Percentiles rank a stretch among this genome's conserved stretches.
phyloP scores from a whole-genome alignment of 306 rosid species.

The Dalbergia oliveri region DNA sequence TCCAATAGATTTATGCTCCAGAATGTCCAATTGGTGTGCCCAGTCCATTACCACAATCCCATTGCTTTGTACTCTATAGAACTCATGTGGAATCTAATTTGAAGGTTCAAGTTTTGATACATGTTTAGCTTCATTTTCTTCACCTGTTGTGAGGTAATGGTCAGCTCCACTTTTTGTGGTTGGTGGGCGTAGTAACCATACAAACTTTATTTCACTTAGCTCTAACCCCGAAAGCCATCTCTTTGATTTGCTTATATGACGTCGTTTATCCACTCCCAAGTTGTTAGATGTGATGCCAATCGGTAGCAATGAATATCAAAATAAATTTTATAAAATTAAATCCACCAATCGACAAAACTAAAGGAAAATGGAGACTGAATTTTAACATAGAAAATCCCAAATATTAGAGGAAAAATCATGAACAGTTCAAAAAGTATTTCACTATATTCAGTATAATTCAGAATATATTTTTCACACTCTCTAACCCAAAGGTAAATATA shows the following conservation, averaged over 20 bases:
- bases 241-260: constrained; percentile 18
- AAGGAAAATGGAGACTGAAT: too few relatives aligned
- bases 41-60: constrained; percentile 23
- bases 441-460: too few relatives aligned
- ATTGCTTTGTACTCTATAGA: not conserved
- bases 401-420: too few relatives aligned
- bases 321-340: too few relatives aligned
- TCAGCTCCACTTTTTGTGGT: not conserved
- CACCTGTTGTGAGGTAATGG: constrained; percentile 20
- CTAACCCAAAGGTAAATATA: too few relatives aligned
- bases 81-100: not conserved
- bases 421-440: too few relatives aligned
- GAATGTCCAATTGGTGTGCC: constrained; percentile 38
- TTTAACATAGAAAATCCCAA: too few relatives aligned
- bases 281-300: too few relatives aligned
- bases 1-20: constrained; percentile 16
- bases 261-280: constrained; percentile 37
- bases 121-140: not conserved
- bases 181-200: not conserved
- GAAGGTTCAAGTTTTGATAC: not conserved
- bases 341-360: too few relatives aligned
- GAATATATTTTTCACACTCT: too few relatives aligned
- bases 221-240: constrained; percentile 31
- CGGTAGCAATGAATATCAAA: too few relatives aligned
- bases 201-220: constrained; percentile 21